A percentile compares a stretch with the other conserved stretches of the same genome.
Conservation (phyloP, 2,329 filamentous ascomycete species). For the Alternaria solani region DNA sequence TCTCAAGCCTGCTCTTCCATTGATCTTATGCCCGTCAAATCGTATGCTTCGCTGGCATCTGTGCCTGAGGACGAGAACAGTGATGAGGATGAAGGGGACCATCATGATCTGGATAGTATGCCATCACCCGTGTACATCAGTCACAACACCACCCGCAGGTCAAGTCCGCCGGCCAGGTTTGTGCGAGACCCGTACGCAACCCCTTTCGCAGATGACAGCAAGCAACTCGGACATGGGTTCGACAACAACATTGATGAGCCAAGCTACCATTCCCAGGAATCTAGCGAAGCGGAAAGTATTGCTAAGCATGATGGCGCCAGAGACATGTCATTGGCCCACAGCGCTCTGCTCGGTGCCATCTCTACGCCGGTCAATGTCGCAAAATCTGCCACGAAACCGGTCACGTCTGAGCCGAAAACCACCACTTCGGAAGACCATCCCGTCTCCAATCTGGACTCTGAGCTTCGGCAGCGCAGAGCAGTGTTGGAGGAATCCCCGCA, state of each 20-base stretch:
- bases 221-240: slow-evolving; percentile 19
- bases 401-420: slow-evolving; percentile 20
- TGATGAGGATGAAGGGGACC: slow-evolving; percentile 30
- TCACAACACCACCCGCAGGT: slow-evolving; percentile 5
- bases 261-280: slow-evolving; percentile 8
- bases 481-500: slow-evolving; percentile 8
- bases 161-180: slow-evolving; percentile 9
- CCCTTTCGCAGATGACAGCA: slow-evolving; percentile 23
- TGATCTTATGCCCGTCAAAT: slow-evolving; percentile 37
- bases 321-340: slow-evolving; percentile 16
- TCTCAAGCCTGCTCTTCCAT: slow-evolving; percentile 45
- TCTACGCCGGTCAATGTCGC: slow-evolving; percentile 21
- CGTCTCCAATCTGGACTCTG: slow-evolving; percentile 9
- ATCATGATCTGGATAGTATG: slow-evolving; percentile 24
- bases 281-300: slow-evolving; percentile 26
- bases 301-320: slow-evolving; percentile 27
- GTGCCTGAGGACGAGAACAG: slow-evolving; percentile 33
- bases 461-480: slow-evolving; percentile 27
- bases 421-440: slow-evolving; percentile 5
- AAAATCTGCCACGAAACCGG: slow-evolving; percentile 20
- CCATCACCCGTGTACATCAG: slow-evolving; percentile 31
- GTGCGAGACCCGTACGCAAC: slow-evolving; percentile 24
- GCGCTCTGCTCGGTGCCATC: slow-evolving; percentile 19
- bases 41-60: slow-evolving; percentile 39
- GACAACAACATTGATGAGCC: slow-evolving; percentile 7